phyloP scores from a whole-genome alignment of 2,329 filamentous ascomycete genomes.

The Aureobasidium mangrovei region DNA sequence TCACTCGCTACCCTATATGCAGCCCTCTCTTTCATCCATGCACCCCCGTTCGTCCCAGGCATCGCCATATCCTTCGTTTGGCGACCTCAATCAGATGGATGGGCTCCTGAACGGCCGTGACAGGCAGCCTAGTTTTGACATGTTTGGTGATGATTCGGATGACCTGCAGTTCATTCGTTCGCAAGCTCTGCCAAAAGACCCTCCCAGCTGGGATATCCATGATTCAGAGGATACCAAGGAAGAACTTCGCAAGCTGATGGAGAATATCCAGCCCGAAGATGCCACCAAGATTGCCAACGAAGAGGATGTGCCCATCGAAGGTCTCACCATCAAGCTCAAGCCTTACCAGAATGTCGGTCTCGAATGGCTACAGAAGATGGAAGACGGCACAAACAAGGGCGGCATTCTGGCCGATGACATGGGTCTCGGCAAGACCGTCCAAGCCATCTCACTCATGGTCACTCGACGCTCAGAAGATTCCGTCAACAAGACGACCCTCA shows the following conservation, averaged over 20 bases:
- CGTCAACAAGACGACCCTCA: constrained; percentile 64
- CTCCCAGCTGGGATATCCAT: constrained; percentile 20
- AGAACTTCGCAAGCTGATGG: constrained; percentile 60
- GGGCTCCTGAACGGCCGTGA: constrained; percentile 1
- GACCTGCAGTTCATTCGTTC: constrained; percentile 22
- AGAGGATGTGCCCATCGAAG: constrained; percentile 43
- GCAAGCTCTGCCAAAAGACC: constrained; percentile 21
- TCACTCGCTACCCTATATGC: not conserved
- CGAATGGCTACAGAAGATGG: constrained; percentile 67
- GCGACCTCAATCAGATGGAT: not conserved
- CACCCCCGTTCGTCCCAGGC: not conserved
- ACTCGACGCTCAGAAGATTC: constrained; percentile 52
- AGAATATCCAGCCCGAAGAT: constrained; percentile 65
- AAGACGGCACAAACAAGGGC: constrained; percentile 61
- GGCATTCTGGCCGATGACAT: constrained; percentile 74
- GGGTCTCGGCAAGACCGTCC: constrained; percentile 79
- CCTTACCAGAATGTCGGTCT: constrained; percentile 73
- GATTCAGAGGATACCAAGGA: constrained; percentile 49
- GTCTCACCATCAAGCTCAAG: constrained; percentile 61
- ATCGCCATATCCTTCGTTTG: not conserved
- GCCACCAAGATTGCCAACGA: constrained; percentile 63
- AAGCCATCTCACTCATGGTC: constrained; percentile 69
- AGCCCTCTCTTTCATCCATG: not conserved
- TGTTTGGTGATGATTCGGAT: constrained; percentile 20
- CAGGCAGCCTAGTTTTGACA: constrained; percentile 12